These are phyloP conservation scores for Leishmania gerbilli DNA, from an alignment of 208 protist genomes.

Conservation along the genomic window DNA sequence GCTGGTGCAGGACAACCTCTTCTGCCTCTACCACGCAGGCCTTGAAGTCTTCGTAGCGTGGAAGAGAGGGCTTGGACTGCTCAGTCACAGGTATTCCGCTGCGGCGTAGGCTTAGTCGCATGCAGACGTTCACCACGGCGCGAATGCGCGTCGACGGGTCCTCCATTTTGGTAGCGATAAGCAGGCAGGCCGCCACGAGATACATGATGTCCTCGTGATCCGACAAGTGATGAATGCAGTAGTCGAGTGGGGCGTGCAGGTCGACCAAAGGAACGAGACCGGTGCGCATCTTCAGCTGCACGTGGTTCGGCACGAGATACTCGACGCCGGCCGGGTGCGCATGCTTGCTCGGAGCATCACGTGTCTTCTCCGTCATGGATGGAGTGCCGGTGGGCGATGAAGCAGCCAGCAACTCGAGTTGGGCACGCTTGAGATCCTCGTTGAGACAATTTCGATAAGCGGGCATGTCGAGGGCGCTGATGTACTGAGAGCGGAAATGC, in stretches of 20 bases:
- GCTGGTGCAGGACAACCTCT: conserved; percentile 64
- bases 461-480: conserved; percentile 15
- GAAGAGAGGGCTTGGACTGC: conserved; percentile 20
- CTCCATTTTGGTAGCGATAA: conserved; percentile 80
- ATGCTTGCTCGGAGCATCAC: conserved; percentile 15
- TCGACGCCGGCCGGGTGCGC: conserved; percentile 21
- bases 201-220: conserved; percentile 75
- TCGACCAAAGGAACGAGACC: conserved; percentile 61
- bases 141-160: conserved; percentile 57
- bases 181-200: conserved; percentile 76
- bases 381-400: conserved; percentile 3
- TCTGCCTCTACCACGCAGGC: conserved; percentile 71
- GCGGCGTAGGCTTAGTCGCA: conserved; percentile 61
- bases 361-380: conserved; percentile 4
- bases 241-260: conserved; percentile 76
- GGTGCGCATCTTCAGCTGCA: conserved; percentile 40
- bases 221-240: conserved; percentile 62
- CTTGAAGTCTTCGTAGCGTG: conserved; percentile 72
- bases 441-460: conserved; percentile 14
- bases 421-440: conserved; percentile 1
- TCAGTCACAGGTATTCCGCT: conserved; percentile 24
- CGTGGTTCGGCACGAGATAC: conserved; percentile 64
- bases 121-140: conserved; percentile 59
- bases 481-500: conserved; percentile 45
- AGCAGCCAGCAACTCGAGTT: conserved; percentile 9